Base-by-base conservation (phyloP, 2,329 filamentous ascomycete species). In the Ophiocordyceps robertsii region DNA sequence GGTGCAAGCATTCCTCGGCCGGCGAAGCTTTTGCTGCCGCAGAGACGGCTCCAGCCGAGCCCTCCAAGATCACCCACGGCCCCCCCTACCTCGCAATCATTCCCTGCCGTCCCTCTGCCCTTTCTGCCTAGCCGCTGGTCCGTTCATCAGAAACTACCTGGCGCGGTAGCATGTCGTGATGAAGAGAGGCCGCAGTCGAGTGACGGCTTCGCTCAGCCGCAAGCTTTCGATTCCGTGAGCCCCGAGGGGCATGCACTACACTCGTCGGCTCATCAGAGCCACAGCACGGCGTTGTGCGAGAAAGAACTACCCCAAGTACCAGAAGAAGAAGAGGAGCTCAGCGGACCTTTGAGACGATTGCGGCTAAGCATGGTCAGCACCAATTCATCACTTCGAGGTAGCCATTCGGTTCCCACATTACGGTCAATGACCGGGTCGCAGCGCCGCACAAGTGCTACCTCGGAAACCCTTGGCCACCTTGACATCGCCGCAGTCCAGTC, bases 261-360 rank as follows among this genome's bases (percentile, higher is more conserved):
- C 6, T 16, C 32, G 5, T n/a, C 27, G 11, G 19, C 35, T 4
- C 37, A 39, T 30, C 13, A 17, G 19, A 37, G 32, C 14, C 35
- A 19, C 21, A 16, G 16, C 6, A 3, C 32, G n/a, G 16, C 14
- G 13, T 14, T 32, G 10, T 68, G 62, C 45, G 68, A 70, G 42
- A 59, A 54, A 12, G 60, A 67, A 17, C 60, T 82, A 16, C 66
- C 75, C 6, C 71, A 79, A 49, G 76, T 81, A 4, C 73, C 76
- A 1, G 77, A 81, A 52, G 77, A 81, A 51, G 77, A 81, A 30
- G 77, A 80, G 48, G 65, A 67, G 44, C 56, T 60, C 36, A 75
- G 67, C 54, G 24, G 24, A 9, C 24, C 9, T 27, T 27, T 27
- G 47, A 36, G n/a, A 17, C 16, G 33, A 17, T 69, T 17, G 52